Percentiles rank a stretch among this genome's conserved stretches.
These are phyloP conservation scores for Colletotrichum sp. DNA, from an alignment of 2,329 filamentous ascomycete genomes.

Conservation along the genomic window DNA sequence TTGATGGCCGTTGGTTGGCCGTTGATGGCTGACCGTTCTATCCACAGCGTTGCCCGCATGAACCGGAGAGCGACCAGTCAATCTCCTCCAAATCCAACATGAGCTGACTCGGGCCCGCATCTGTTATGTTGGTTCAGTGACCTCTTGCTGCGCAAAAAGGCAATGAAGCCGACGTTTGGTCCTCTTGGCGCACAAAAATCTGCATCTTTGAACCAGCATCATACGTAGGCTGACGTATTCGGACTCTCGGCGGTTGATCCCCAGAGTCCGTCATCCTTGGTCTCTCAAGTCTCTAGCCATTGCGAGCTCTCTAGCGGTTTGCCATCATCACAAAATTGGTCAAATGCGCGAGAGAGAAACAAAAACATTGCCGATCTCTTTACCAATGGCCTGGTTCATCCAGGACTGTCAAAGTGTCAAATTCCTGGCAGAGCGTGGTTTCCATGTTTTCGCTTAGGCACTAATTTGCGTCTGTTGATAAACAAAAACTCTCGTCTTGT, in stretches of 20 bases:
- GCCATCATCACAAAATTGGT: not conserved
- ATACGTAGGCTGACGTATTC: conserved; percentile 6
- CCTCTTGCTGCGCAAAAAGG: not conserved
- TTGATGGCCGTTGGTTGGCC: not conserved
- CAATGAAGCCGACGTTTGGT: conserved; percentile 8
- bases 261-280: not conserved
- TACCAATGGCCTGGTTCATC: not conserved
- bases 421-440: conserved; percentile 3
- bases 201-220: not conserved
- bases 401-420: not conserved
- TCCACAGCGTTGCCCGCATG: not conserved
- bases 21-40: not conserved
- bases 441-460: not conserved
- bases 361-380: not conserved
- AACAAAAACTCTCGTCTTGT: not conserved
- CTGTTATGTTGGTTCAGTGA: not conserved
- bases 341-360: not conserved
- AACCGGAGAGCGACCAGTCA: not conserved
- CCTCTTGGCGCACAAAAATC: not conserved
- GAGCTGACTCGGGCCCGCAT: conserved; percentile 2
- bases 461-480: not conserved
- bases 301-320: not conserved
- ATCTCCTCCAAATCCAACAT: not conserved
- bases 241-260: not conserved
- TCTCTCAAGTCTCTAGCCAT: not conserved